Base-by-base conservation (phyloP, 352 stramenopile genomes). In the Phytopythium helicoides region DNA sequence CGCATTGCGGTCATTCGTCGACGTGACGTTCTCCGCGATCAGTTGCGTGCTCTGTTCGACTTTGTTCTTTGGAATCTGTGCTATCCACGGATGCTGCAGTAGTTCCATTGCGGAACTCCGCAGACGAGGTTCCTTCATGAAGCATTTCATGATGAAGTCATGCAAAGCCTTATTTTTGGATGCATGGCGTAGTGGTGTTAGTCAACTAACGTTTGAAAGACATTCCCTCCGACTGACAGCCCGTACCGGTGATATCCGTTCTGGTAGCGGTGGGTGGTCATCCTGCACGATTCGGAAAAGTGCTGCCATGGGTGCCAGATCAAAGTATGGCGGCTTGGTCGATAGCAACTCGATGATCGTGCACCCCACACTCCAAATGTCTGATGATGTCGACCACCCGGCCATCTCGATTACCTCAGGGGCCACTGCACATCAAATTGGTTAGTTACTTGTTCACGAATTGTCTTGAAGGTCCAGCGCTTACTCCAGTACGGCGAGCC, bases 341-440 rank as follows among this genome's bases (percentile, higher is more conserved):
- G 86, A 94, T 37, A 97, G 66, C 28, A 98, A 55, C 72, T 98
- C 92, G 41, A 98, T 97, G 52, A 97, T 97, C n/a, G 88, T 97
- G 70, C 92, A 98, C 6, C 92, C 92, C 2, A 98, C 88, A 38
- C 84, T 93, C 94, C 94, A 98, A 40, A 98, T 97, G 66, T 98
- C 94, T 18, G 92, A 97, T 12, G 89, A 85, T 22, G 94, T 90
- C 0, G 91, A 97, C 58, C 86, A 89, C 8, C 87, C 87, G 16
- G 86, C 78, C 90, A 98, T 98, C 57, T 98, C 89, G 49, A 98
- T 98, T 35, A 98, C 92, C 66, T 98, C 94, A 0, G 94, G 94
- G 6, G 94, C 94, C 92, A 98, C 85, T 94, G 41, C 31, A 60
- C 53, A 21, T 56, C 15, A 21, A 48, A 58, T 33, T 33, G 5